Evolutionary conservation across 208 protist genomes (phyloP).

Genomic region (Tritrichomonas musculus): DNA sequence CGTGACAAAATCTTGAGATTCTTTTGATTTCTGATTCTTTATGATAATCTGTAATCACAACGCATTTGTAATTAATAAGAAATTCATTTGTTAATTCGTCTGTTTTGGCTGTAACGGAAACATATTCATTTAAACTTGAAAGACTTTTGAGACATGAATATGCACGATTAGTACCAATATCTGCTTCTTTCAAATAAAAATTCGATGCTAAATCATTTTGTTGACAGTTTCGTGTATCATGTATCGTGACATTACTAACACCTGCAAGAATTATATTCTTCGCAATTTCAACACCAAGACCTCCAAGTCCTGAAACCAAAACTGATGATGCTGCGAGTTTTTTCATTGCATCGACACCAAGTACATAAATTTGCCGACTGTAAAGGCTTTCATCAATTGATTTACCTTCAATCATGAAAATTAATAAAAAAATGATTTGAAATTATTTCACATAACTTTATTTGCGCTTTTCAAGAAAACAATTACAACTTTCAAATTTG

Average conservation of each 20-base stretch:
- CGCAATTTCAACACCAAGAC: slow-evolving; percentile 76
- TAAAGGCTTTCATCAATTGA: slow-evolving; percentile 66
- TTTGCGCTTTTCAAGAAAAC: too few relatives aligned
- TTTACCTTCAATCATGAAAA: too few relatives aligned
- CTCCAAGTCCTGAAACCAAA: slow-evolving; percentile 56
- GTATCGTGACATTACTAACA: slow-evolving; percentile 67
- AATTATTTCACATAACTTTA: too few relatives aligned
- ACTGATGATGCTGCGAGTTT: slow-evolving; percentile 53
- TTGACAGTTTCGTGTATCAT: slow-evolving; percentile 57
- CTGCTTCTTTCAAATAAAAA: slow-evolving; percentile 68
- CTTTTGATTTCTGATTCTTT: not conserved
- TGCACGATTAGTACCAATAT: slow-evolving; percentile 67
- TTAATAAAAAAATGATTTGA: too few relatives aligned
- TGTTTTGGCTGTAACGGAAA: slow-evolving; percentile 44
- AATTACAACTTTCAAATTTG: too few relatives aligned
- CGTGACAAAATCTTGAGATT: not conserved
- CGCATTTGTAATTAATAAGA: not conserved
- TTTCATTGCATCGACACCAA: slow-evolving; percentile 71
- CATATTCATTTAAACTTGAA: slow-evolving; percentile 72
- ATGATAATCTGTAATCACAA: not conserved
- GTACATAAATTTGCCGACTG: slow-evolving; percentile 64
- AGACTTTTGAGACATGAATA: slow-evolving; percentile 53
- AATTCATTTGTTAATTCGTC: slow-evolving; percentile 31
- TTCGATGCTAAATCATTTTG: slow-evolving; percentile 62
- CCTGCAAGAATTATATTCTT: slow-evolving; percentile 78